phyloP scores from a whole-genome alignment of 2,329 filamentous ascomycete species.

The Cadophora luteo-olivacea region DNA sequence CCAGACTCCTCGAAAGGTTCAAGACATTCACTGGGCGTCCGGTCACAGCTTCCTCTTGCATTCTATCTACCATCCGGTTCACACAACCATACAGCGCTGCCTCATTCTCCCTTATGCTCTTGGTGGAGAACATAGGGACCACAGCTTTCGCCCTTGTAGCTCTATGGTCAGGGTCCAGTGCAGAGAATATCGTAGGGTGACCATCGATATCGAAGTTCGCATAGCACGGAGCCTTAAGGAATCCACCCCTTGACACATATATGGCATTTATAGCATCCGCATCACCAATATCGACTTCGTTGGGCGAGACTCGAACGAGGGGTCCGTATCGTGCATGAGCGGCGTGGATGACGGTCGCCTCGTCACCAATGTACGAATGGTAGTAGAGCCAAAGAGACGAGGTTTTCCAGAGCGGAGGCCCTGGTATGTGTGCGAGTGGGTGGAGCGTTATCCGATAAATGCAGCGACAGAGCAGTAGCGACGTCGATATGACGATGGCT shows the following conservation, averaged over 20 bases:
- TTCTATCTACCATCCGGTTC: conserved; percentile 49
- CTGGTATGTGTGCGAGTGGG: conserved; percentile 49
- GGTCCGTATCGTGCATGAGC: conserved; percentile 44
- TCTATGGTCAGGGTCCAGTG: conserved; percentile 49
- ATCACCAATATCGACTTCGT: conserved; percentile 46
- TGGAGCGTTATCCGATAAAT: conserved; percentile 48
- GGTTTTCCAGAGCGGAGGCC: conserved; percentile 45
- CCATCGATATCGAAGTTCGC: conserved; percentile 63
- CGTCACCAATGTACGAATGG: conserved; percentile 48
- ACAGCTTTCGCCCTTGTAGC: conserved; percentile 56
- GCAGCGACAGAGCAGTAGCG: conserved; percentile 29
- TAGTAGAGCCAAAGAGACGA: conserved; percentile 46
- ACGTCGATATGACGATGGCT: conserved; percentile 21
- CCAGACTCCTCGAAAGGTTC: conserved; percentile 55
- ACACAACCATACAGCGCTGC: conserved; percentile 50
- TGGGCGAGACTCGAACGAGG: conserved; percentile 45
- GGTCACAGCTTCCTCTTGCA: conserved; percentile 46
- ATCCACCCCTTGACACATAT: conserved; percentile 59
- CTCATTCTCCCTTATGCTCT: conserved; percentile 50
- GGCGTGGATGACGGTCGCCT: conserved; percentile 37
- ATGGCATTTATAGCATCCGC: conserved; percentile 50
- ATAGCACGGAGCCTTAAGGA: conserved; percentile 58
- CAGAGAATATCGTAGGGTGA: conserved; percentile 60
- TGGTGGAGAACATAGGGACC: conserved; percentile 55
- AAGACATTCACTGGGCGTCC: conserved; percentile 54